Evolutionary conservation across 495 filamentous ascomycete genomes (phyloP), one percentile per base, ranked within the genome.

Genomic region (Aspergillus avenaceus): DNA sequence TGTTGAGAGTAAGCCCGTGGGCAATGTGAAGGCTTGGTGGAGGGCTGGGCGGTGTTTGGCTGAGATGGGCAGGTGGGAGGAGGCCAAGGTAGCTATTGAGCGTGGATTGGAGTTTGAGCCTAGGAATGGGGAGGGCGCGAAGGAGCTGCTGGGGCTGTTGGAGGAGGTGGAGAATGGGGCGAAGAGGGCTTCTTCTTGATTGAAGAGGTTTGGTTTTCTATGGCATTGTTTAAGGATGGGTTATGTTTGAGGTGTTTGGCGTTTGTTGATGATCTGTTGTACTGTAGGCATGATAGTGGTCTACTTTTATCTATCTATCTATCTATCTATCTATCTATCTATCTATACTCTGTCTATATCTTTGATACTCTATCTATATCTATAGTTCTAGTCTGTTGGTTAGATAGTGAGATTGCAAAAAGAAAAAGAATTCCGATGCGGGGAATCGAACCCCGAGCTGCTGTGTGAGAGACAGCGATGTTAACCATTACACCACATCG

Each of bases 1-100:
- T 60, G 86, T 96, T n/a, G 92, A 96, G 71, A 81, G 86, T 48
- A 96, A 95, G 82, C 75, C 82, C 45, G 73, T 80, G 36, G 89
- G 84, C 24, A 97, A 98, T 70, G 83, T 87, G 6, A 97, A 97
- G 83, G 91, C 85, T 2, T 97, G 91, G 87, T 97, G 88, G 84
- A 72, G 92, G 40, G 72, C 87, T 53, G 91, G 85, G 8, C 83
- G 80, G 72, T 91, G 85, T 67, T 72, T 96, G 63, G 66, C 83
- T 45, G 93, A 98, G 84, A 97, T 97, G 93, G 85, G 86, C 8
- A 67, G 91, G 63, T 72, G 86, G 65, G 83, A 86, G 52, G 93
- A 98, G 79, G 90, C 90, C 6, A 75, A 73, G 65, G 79, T 78
- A 45, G 90, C 88, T 76, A 73, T 96, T 32, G 73, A 70, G 34